Evolutionary conservation across 768 basidiomycete genomes (phyloP), one percentile per base, ranked within the genome.

Genomic region (Antrodiella citrinella): DNA sequence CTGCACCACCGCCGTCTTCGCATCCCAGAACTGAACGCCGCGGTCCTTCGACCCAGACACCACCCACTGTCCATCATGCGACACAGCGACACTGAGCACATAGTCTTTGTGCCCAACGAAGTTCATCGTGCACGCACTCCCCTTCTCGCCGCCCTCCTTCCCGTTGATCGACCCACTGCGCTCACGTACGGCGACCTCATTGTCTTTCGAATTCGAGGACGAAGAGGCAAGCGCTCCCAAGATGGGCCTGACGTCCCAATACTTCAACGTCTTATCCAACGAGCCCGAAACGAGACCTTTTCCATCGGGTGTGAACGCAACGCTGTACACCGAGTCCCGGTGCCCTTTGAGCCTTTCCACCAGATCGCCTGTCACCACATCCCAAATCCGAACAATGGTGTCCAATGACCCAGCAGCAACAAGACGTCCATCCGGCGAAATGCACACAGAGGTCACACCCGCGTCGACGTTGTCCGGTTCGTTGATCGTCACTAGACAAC

Each of bases 21-120:
- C 81, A 62, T 94, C 90, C 84, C 89, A 91, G 64, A 95, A 92
- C 65, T 94, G 91, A 49, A 99, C 93, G 0, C 91, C 87, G 11
- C 96, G 86, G 65, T 99, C 96, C 70, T 97, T 97, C 26, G 83
- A 85, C 47, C 96, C 95, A 10, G 91, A 93, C 10, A 96, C 94
- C 57, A 98, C 86, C 89, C 92, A 86, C 56, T 89, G 82, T 3
- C 90, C 91, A 66, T 97, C 94, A 55, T 91, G 86, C 43, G 90
- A 91, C 44, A 93, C 89, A 18, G 81, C 82, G 43, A 84, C 82
- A 43, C 78, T 80, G 46, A 86, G 72, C 51, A 86, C 84, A 52
- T 84, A 86, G 63, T 86, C 84, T 80, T 92, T 94, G 67, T 95
- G 94, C 10, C 93, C 94, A 49, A 77, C 82, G 59, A 95, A 85